Evolutionary conservation across 2,329 filamentous ascomycete genomes (phyloP).

Genomic region (Aspergillus aculeatus): DNA sequence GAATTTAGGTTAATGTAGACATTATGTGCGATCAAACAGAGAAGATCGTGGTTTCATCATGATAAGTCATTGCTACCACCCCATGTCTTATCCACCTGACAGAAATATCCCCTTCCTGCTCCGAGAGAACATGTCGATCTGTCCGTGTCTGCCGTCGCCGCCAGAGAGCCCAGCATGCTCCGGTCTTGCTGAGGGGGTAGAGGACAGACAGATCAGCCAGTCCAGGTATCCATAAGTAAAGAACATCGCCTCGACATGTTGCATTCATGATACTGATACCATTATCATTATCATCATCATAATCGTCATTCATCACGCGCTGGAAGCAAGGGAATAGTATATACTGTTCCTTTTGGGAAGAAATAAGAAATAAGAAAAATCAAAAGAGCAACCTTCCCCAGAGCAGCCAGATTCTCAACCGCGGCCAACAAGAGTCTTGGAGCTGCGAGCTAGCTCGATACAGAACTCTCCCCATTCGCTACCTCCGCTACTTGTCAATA

Average conservation of each 20-base stretch:
- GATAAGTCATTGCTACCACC: too few relatives aligned
- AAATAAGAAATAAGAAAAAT: background rate
- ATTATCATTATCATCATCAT: background rate
- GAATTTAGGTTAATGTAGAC: too few relatives aligned
- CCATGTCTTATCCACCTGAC: too few relatives aligned
- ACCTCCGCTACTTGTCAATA: conserved; percentile 53
- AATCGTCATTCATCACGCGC: background rate
- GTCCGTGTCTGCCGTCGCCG: too few relatives aligned
- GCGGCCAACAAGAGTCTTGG: conserved; percentile 20
- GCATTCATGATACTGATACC: background rate
- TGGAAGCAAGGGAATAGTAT: background rate
- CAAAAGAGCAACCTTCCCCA: background rate
- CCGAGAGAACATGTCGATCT: too few relatives aligned
- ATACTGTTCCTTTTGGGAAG: background rate
- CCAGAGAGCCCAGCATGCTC: too few relatives aligned
- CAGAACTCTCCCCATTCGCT: conserved; percentile 74
- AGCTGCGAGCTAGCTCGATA: conserved; percentile 55
- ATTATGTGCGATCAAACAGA: too few relatives aligned
- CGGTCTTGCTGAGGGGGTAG: too few relatives aligned
- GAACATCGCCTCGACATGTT: background rate
- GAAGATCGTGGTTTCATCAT: too few relatives aligned
- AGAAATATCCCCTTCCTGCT: too few relatives aligned
- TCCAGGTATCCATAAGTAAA: too few relatives aligned
- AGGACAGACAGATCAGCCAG: too few relatives aligned
- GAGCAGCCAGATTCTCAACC: background rate